phyloP scores from a whole-genome alignment of 495 filamentous ascomycete genomes.

The Halenospora varia region DNA sequence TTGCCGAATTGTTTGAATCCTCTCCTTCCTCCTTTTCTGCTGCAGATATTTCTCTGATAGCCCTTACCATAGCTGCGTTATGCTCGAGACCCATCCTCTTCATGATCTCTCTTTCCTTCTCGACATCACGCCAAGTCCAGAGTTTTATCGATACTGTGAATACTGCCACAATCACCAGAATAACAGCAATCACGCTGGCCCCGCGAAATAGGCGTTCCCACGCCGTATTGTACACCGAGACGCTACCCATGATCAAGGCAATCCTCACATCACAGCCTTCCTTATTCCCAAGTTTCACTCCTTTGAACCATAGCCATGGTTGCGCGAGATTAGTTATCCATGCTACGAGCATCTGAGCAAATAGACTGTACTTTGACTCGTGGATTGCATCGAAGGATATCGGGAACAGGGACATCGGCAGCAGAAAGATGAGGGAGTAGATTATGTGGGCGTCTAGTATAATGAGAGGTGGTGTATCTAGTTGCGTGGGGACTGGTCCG shows the following conservation, averaged over 20 bases:
- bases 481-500: neutral
- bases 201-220: neutral
- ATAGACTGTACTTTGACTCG: no score
- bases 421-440: neutral
- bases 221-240: neutral
- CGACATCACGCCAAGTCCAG: neutral
- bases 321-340: no score
- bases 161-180: neutral
- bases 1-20: neutral
- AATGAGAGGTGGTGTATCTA: no score
- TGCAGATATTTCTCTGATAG: no score
- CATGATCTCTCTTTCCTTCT: neutral
- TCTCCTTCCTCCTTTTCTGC: neutral
- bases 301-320: neutral
- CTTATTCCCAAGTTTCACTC: neutral
- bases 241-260: neutral
- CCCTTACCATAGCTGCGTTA: no score
- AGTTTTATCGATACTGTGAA: neutral
- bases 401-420: neutral
- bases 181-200: neutral
- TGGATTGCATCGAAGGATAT: no score
- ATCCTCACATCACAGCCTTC: neutral
- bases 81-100: no score
- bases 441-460: neutral
- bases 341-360: no score